Conservation (phyloP, 2,329 filamentous ascomycete species). For the Stachybotrys chlorohalonatus region DNA sequence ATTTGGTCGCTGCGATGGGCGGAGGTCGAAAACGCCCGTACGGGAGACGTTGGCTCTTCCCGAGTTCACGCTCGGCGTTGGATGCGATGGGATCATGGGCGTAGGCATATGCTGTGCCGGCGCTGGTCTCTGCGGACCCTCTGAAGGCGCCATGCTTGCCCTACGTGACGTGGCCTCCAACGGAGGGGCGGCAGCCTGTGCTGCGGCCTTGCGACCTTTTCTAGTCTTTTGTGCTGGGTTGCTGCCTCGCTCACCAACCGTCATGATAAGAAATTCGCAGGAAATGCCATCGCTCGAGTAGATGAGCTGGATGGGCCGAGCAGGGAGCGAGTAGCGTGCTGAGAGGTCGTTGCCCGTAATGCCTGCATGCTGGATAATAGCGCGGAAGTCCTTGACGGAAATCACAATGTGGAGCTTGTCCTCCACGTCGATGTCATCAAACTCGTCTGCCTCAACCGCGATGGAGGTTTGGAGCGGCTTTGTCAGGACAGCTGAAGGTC, state of each 20-base stretch:
- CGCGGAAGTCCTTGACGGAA: conserved; percentile 74
- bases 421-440: conserved; percentile 65
- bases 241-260: conserved; percentile 56
- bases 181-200: conserved; percentile 24
- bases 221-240: conserved; percentile 39
- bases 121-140: conserved; percentile 12
- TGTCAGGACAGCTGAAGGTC: conserved; percentile 56
- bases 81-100: conserved; percentile 14
- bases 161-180: conserved; percentile 40
- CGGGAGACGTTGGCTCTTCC: conserved; percentile 24
- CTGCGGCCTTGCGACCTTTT: conserved; percentile 31
- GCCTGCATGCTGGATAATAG: conserved; percentile 68
- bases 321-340: conserved; percentile 62
- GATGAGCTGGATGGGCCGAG: conserved; percentile 61
- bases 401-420: conserved; percentile 71
- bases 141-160: conserved; percentile 28
- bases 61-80: conserved; percentile 22
- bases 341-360: conserved; percentile 57
- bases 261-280: conserved; percentile 77
- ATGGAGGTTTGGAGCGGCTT: conserved; percentile 76
- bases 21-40: conserved; percentile 32
- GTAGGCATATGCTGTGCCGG: conserved; percentile 12
- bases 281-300: conserved; percentile 61
- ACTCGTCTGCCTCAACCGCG: conserved; percentile 66
- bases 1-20: conserved; percentile 44